These are phyloP conservation scores for Gracilaria domingensis DNA, from an alignment of 23 red algal genomes.

Conservation along the genomic window DNA sequence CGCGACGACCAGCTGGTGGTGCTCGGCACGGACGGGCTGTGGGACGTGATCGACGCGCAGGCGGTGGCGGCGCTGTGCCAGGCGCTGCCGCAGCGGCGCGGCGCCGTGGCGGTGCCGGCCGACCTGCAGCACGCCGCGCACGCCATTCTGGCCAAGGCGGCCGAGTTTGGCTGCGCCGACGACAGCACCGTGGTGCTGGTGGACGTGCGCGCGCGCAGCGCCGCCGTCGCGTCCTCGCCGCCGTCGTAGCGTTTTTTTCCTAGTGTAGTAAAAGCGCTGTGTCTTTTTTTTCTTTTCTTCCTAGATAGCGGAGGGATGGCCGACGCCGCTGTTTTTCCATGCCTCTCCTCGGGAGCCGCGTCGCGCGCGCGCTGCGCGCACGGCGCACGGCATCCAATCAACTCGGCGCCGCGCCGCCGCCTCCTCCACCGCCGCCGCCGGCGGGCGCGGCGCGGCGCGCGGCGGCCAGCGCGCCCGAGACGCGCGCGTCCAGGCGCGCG, in stretches of 20 bases:
- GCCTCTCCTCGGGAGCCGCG: too few relatives aligned
- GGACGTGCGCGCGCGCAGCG: conserved; percentile 28
- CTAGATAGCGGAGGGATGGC: background rate
- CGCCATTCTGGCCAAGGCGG: conserved; percentile 53
- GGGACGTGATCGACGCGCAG: conserved; percentile 55
- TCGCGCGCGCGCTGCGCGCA: too few relatives aligned
- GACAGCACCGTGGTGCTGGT: conserved; percentile 76
- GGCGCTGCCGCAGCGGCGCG: background rate
- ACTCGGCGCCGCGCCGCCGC: too few relatives aligned
- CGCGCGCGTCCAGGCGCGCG: background rate
- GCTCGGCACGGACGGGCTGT: conserved; percentile 84
- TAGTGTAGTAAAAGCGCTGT: too few relatives aligned
- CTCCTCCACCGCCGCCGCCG: too few relatives aligned
- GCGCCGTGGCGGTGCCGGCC: conserved; percentile 34
- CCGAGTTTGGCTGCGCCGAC: conserved; percentile 47
- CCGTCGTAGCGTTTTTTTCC: too few relatives aligned
- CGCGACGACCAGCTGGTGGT: conserved; percentile 63
- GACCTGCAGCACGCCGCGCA: conserved; percentile 57
- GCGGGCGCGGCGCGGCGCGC: background rate
- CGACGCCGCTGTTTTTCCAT: too few relatives aligned
- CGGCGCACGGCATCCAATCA: too few relatives aligned
- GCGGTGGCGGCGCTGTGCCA: conserved; percentile 12
- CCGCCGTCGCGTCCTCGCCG: too few relatives aligned
- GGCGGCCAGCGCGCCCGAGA: background rate
- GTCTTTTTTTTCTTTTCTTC: background rate